A percentile compares a stretch with the other conserved stretches of the same genome.
These are phyloP conservation scores for Hypsizygus marmoreus DNA, from an alignment of 768 basidiomycete genomes.

Conservation along the genomic window DNA sequence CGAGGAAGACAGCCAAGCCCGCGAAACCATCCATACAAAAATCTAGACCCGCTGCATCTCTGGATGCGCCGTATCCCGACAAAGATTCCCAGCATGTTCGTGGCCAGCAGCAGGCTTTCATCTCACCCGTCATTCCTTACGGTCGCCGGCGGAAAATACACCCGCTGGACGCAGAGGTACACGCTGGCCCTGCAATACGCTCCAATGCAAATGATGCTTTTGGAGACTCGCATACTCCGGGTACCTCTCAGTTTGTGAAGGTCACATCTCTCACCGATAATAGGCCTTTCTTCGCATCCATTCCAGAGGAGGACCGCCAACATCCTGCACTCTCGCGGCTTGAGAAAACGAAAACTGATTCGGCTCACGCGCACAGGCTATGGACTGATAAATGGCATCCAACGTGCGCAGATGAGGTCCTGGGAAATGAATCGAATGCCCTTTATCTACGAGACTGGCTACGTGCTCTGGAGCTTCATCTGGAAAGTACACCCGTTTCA, in stretches of 20 bases:
- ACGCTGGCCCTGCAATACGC: no score
- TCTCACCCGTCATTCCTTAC: conserved; percentile 12
- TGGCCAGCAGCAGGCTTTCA: conserved; percentile 51
- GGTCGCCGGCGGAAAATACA: no score
- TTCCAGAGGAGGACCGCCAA: conserved; percentile 33
- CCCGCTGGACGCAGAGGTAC: no score
- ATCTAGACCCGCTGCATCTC: background rate
- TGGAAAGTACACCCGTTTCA: conserved; percentile 25
- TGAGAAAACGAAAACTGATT: background rate
- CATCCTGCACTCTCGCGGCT: conserved; percentile 57
- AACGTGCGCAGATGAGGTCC: conserved; percentile 66
- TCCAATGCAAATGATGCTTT: no score
- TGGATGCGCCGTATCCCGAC: conserved; percentile 49
- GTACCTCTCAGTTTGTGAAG: no score
- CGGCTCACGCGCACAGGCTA: conserved; percentile 40
- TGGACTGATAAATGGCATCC: conserved; percentile 84
- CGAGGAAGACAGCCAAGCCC: conserved; percentile 1
- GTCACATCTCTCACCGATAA: conserved; percentile 8
- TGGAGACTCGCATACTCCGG: no score
- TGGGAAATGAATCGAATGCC: conserved; percentile 77
- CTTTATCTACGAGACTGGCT: conserved; percentile 81
- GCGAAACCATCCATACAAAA: conserved; percentile 6
- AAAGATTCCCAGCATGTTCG: conserved; percentile 59
- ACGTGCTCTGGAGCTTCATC: conserved; percentile 63
- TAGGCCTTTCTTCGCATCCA: conserved; percentile 21